A percentile compares a stretch with the other conserved stretches of the same genome.
Evolutionary conservation across 768 basidiomycete species (phyloP).

Genomic region (Naganishia antarctica): DNA sequence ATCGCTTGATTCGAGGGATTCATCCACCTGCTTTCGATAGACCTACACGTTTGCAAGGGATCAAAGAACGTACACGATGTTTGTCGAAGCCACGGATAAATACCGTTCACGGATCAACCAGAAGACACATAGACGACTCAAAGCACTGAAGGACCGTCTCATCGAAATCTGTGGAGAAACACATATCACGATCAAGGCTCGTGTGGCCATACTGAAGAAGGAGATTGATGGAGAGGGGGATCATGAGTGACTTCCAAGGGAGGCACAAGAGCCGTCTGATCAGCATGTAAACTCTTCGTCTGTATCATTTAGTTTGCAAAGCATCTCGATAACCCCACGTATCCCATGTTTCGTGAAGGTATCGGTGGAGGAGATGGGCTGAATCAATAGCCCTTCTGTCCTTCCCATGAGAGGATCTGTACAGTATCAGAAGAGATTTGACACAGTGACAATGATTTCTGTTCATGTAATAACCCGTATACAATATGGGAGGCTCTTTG

Average conservation of each 20-base stretch:
- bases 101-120: slow-evolving; percentile 53
- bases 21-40: slow-evolving; percentile 49
- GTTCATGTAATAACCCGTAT: neutral
- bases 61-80: slow-evolving; percentile 57
- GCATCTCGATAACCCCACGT: no score
- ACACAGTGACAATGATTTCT: neutral
- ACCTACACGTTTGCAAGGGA: slow-evolving; percentile 92
- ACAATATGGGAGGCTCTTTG: neutral
- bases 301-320: no score
- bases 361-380: no score
- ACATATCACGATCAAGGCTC: slow-evolving; percentile 62
- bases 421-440: no score
- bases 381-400: no score
- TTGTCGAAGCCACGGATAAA: slow-evolving; percentile 53
- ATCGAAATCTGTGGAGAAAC: slow-evolving; percentile 64
- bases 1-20: neutral
- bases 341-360: no score
- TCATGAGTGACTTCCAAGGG: neutral
- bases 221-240: slow-evolving; percentile 61
- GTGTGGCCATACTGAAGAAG: slow-evolving; percentile 60
- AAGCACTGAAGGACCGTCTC: slow-evolving; percentile 66
- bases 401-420: no score
- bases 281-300: no score
- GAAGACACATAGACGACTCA: slow-evolving; percentile 55
- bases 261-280: no score